These are phyloP conservation scores for Trametes punicea DNA, from an alignment of 768 basidiomycete genomes.

Conservation along the genomic window DNA sequence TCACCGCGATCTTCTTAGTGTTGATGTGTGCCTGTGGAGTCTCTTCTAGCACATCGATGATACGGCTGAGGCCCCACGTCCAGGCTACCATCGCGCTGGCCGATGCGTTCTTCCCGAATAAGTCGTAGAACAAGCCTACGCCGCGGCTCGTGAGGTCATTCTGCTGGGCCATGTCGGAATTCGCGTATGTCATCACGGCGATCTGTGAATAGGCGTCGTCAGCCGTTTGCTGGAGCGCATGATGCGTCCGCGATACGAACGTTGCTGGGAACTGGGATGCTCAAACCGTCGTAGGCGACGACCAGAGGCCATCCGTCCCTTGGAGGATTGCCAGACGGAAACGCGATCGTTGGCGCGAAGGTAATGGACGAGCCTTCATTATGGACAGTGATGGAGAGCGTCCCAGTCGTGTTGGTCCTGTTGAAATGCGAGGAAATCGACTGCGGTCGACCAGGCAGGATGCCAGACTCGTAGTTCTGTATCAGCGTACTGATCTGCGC, in stretches of 20 bases:
- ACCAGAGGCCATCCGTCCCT: constrained; percentile 42
- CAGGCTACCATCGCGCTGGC: constrained; percentile 59
- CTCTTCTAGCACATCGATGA: constrained; percentile 57
- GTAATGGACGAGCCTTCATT: constrained; percentile 46
- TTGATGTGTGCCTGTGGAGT: constrained; percentile 48
- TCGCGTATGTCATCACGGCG: constrained; percentile 50
- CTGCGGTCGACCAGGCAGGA: constrained; percentile 45
- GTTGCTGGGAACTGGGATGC: constrained; percentile 30
- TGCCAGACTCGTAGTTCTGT: constrained; percentile 51
- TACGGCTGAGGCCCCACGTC: constrained; percentile 58
- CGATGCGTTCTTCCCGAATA: constrained; percentile 45
- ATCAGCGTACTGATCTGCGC: constrained; percentile 47
- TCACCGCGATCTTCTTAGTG: constrained; percentile 46
- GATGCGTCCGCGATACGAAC: too few relatives aligned
- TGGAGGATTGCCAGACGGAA: constrained; percentile 42
- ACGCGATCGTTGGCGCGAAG: constrained; percentile 45
- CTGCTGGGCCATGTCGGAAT: constrained; percentile 51
- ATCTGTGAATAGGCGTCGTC: too few relatives aligned
- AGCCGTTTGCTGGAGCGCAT: too few relatives aligned
- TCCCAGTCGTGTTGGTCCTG: constrained; percentile 29
- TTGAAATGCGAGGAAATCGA: constrained; percentile 43
- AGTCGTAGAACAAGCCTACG: constrained; percentile 52
- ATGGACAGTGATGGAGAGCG: constrained; percentile 45
- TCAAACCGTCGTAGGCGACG: constrained; percentile 48
- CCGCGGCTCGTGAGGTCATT: constrained; percentile 43